phyloP scores from a whole-genome alignment of 306 rosid genomes.

The Elaeagnus macrophylla region DNA sequence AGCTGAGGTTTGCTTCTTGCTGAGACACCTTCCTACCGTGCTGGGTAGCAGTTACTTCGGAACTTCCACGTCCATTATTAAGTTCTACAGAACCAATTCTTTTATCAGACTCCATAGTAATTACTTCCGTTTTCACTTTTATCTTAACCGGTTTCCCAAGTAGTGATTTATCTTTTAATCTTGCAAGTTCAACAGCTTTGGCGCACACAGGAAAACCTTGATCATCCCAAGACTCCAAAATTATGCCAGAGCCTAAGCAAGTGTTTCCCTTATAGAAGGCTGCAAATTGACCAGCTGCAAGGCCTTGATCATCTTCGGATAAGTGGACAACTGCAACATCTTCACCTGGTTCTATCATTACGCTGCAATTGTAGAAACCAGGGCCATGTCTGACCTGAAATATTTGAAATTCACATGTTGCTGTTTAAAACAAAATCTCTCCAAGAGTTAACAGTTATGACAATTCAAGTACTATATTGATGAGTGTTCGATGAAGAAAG shows the following conservation, averaged over 20 bases:
- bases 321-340: constrained; percentile 57
- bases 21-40: constrained; percentile 13
- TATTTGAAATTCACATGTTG: not conserved
- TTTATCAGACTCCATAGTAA: constrained; percentile 17
- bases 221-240: constrained; percentile 84
- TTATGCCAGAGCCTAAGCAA: constrained; percentile 88
- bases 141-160: constrained; percentile 93
- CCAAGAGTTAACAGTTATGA: not conserved
- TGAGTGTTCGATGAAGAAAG: not conserved
- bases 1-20: constrained; percentile 9
- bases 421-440: not conserved
- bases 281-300: constrained; percentile 89
- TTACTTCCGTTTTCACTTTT: constrained; percentile 53
- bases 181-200: constrained; percentile 70
- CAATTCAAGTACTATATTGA: not conserved
- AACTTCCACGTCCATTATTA: constrained; percentile 13
- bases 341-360: constrained; percentile 42
- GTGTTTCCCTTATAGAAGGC: constrained; percentile 72
- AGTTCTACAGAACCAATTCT: constrained; percentile 17
- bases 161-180: constrained; percentile 64
- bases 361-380: constrained; percentile 52
- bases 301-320: constrained; percentile 83
- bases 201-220: constrained; percentile 72
- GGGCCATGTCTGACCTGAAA: constrained; percentile 97
- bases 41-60: constrained; percentile 21